Conservation (phyloP, 2,329 filamentous ascomycete genomes). For the Aspergillus sp. region DNA sequence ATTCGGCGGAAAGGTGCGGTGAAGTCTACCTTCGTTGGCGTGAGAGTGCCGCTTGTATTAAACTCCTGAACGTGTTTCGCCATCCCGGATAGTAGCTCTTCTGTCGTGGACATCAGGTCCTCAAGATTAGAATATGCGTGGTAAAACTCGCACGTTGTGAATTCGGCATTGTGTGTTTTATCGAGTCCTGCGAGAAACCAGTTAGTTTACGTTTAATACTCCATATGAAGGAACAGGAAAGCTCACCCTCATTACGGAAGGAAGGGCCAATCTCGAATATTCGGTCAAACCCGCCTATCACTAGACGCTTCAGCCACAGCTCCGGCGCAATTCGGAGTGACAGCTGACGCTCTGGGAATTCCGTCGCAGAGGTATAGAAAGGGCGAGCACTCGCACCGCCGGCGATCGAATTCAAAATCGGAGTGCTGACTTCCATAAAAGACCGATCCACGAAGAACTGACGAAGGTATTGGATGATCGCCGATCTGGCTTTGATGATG, state of each 20-base stretch:
- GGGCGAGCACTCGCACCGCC: slow-evolving; percentile 87
- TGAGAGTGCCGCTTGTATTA: slow-evolving; percentile 46
- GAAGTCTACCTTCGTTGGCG: slow-evolving; percentile 58
- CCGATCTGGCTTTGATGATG: slow-evolving; percentile 70
- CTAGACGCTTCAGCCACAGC: slow-evolving; percentile 87
- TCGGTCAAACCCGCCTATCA: slow-evolving; percentile 82
- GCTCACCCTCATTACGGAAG: slow-evolving; percentile 83
- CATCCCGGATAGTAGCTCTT: slow-evolving; percentile 65
- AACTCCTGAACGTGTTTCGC: slow-evolving; percentile 51
- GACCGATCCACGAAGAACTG: slow-evolving; percentile 68
- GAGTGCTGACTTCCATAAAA: slow-evolving; percentile 88
- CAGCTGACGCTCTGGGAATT: slow-evolving; percentile 70
- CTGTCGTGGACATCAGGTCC: slow-evolving; percentile 73
- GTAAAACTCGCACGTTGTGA: slow-evolving; percentile 97
- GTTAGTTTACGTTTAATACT: neutral
- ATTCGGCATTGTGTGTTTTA: slow-evolving; percentile 92
- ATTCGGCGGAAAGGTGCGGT: slow-evolving; percentile 61
- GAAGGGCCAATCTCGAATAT: slow-evolving; percentile 91
- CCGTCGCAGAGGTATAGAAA: slow-evolving; percentile 77
- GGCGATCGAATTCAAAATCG: slow-evolving; percentile 77
- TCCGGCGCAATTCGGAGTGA: slow-evolving; percentile 89
- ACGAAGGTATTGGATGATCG: slow-evolving; percentile 72
- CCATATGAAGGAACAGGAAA: neutral
- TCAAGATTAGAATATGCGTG: slow-evolving; percentile 76
- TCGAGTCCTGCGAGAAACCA: slow-evolving; percentile 57